Conservation (phyloP, 106 monocot species). For the Dendrobium nobile region DNA sequence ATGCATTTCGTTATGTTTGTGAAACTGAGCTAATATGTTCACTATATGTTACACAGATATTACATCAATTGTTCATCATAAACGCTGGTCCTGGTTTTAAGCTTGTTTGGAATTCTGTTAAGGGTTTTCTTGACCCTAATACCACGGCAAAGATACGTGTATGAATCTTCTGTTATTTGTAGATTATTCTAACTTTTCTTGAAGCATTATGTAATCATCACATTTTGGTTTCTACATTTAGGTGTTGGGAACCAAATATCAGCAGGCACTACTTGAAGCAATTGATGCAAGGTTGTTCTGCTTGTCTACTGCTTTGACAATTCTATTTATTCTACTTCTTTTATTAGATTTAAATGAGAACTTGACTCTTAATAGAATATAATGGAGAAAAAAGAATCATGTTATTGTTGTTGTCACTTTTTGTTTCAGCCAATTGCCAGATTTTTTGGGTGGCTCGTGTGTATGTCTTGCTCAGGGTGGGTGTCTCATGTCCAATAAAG, state of each 20-base stretch:
- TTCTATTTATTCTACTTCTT: background rate
- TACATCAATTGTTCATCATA: conserved; percentile 70
- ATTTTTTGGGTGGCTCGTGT: conserved; percentile 43
- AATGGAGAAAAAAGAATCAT: no score
- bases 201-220: background rate
- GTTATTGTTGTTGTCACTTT: background rate
- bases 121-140: conserved; percentile 63
- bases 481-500: conserved; percentile 42
- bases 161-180: conserved; percentile 7
- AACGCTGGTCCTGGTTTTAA: conserved; percentile 73
- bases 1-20: background rate
- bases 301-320: background rate
- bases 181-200: background rate
- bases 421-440: conserved; percentile 30
- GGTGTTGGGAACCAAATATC: conserved; percentile 53
- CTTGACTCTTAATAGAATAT: no score
- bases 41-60: conserved; percentile 27
- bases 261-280: conserved; percentile 40
- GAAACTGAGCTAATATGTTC: background rate
- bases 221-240: conserved; percentile 8
- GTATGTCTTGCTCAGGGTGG: conserved; percentile 28
- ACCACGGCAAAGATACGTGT: conserved; percentile 70
- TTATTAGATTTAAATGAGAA: no score
- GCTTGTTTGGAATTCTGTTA: conserved; percentile 68
- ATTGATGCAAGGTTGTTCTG: conserved; percentile 38